A percentile compares a stretch with the other conserved stretches of the same genome.
phyloP scores from a whole-genome alignment of 768 basidiomycete species.

The Amylocystis lapponica region DNA sequence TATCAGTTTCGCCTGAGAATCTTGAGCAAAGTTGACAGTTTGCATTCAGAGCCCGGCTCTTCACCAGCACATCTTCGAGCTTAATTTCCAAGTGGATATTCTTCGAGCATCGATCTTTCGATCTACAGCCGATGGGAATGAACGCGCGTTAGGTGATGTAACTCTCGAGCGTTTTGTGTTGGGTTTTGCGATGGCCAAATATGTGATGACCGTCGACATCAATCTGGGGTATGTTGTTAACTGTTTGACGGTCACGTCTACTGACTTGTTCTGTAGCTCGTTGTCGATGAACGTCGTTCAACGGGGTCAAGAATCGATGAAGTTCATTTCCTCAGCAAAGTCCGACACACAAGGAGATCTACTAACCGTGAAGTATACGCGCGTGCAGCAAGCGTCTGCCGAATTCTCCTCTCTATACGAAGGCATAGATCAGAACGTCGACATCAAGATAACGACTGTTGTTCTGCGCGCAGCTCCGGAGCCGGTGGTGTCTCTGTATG shows the following conservation, averaged over 20 bases:
- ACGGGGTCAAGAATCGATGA: constrained; percentile 43
- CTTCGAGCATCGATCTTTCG: constrained; percentile 78
- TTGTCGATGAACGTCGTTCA: constrained; percentile 73
- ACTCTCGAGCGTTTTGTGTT: constrained; percentile 75
- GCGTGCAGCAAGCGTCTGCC: constrained; percentile 80
- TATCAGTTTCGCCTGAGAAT: neutral
- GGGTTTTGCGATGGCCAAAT: constrained; percentile 69
- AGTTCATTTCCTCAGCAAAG: constrained; percentile 60
- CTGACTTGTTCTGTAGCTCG: constrained; percentile 39
- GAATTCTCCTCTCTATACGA: constrained; percentile 77
- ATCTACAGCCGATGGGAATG: constrained; percentile 51
- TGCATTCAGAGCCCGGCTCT: constrained; percentile 32
- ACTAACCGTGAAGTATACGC: constrained; percentile 69
- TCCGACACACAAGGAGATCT: constrained; percentile 51
- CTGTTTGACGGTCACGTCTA: neutral
- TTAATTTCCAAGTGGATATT: constrained; percentile 82
- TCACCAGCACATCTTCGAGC: constrained; percentile 68
- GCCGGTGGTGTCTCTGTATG: constrained; percentile 86
- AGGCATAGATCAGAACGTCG: constrained; percentile 82
- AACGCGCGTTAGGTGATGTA: constrained; percentile 74
- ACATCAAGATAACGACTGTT: constrained; percentile 85
- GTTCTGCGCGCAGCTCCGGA: constrained; percentile 85
- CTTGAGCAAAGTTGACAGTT: neutral
- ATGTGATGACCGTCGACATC: constrained; percentile 82
- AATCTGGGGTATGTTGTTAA: constrained; percentile 55